Conservation (phyloP, 768 basidiomycete genomes). For the Calvatia gigantea region DNA sequence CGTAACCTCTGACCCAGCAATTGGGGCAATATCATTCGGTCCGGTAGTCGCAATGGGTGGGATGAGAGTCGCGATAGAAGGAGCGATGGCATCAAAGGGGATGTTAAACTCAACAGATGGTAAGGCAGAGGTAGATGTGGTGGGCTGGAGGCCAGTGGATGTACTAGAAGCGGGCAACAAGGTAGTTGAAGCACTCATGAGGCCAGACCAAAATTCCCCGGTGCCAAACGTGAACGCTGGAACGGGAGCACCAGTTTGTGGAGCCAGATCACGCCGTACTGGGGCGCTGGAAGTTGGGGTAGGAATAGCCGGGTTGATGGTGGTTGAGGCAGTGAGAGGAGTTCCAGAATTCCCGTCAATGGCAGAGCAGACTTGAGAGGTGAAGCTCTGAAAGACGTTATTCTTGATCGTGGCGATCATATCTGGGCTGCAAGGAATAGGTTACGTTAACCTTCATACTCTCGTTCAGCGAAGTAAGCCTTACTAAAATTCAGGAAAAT, state of each 20-base stretch:
- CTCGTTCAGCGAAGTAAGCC: background rate
- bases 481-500: constrained; percentile 6
- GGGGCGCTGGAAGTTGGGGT: background rate
- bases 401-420: constrained; percentile 9
- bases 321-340: background rate
- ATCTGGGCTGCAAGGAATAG: background rate
- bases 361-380: background rate
- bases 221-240: background rate
- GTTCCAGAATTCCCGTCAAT: background rate
- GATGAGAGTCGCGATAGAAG: background rate
- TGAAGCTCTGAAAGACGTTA: constrained; percentile 1
- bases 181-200: background rate
- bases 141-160: background rate
- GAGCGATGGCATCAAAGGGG: background rate
- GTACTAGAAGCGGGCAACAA: background rate
- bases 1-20: background rate
- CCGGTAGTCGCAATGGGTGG: background rate
- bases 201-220: background rate
- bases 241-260: background rate
- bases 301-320: background rate
- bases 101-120: background rate
- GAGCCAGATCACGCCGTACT: background rate
- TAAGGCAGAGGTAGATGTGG: background rate
- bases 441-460: background rate
- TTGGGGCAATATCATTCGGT: background rate